Evolutionary conservation across 2,329 filamentous ascomycete species (phyloP).

Genomic region (Pseudogymnoascus sp.): DNA sequence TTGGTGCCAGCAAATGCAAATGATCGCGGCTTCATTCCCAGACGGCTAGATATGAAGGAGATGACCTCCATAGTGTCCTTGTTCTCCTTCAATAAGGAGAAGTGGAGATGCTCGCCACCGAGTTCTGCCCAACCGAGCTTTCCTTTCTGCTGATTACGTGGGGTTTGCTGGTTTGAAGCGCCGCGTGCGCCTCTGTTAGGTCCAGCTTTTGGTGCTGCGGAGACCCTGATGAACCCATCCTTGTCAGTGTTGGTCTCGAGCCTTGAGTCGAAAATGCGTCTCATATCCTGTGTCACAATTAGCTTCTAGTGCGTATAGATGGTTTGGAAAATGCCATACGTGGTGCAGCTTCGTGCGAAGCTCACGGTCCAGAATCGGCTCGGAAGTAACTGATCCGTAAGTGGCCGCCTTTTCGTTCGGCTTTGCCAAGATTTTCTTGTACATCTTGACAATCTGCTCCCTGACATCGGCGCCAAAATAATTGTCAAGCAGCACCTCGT

Average conservation of each 20-base stretch:
- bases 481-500: slow-evolving; percentile 34
- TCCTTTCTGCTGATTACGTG: slow-evolving; percentile 20
- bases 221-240: slow-evolving; percentile 51
- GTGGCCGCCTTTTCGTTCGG: slow-evolving; percentile 48
- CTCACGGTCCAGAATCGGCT: slow-evolving; percentile 51
- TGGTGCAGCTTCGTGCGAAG: slow-evolving; percentile 56
- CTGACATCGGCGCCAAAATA: slow-evolving; percentile 45
- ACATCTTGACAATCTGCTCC: slow-evolving; percentile 44
- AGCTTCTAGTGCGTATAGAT: background rate
- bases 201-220: slow-evolving; percentile 34
- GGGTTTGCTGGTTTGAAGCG: slow-evolving; percentile 15
- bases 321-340: slow-evolving; percentile 23
- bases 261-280: slow-evolving; percentile 54
- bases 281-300: slow-evolving; percentile 31
- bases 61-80: slow-evolving; percentile 70
- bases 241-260: slow-evolving; percentile 55
- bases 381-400: slow-evolving; percentile 44
- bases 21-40: slow-evolving; percentile 49
- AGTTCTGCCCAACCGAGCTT: slow-evolving; percentile 55
- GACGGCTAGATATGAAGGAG: slow-evolving; percentile 48
- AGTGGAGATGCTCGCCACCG: slow-evolving; percentile 64
- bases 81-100: slow-evolving; percentile 69
- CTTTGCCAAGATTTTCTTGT: slow-evolving; percentile 43
- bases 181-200: slow-evolving; percentile 14
- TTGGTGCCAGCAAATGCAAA: slow-evolving; percentile 68